phyloP scores from a whole-genome alignment of 805 yeast species.

The Candida schatavii region DNA sequence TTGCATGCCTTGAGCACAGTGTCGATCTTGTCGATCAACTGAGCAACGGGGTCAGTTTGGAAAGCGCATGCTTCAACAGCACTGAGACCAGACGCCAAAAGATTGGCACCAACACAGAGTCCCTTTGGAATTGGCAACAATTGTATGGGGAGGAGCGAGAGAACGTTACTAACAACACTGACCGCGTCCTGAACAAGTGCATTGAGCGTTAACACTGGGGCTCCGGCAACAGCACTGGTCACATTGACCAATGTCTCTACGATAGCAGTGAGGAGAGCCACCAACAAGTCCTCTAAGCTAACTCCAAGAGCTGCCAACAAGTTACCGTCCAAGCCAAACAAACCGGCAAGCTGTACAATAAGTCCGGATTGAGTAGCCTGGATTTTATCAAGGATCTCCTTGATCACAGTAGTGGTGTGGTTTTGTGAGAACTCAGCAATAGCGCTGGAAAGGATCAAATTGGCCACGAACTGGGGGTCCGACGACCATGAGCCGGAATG shows the following conservation, averaged over 20 bases:
- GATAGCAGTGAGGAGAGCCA: background rate
- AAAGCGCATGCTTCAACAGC: background rate
- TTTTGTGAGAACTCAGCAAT: background rate
- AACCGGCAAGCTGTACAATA: background rate
- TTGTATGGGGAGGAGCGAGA: too few species aligned
- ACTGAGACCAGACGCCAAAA: background rate
- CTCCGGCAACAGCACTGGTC: background rate
- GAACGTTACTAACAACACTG: too few species aligned
- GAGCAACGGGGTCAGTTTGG: background rate
- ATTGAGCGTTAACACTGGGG: too few species aligned
- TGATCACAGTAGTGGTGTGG: background rate
- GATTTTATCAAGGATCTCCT: background rate
- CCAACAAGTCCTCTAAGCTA: background rate
- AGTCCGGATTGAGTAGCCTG: background rate
- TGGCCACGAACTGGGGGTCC: background rate
- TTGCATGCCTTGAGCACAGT: too few species aligned
- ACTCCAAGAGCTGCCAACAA: background rate
- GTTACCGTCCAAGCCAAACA: background rate
- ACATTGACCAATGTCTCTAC: background rate
- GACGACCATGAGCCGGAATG: background rate
- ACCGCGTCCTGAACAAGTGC: too few species aligned
- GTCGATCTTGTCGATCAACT: too few species aligned
- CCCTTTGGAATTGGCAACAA: too few species aligned
- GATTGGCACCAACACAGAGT: too few species aligned
- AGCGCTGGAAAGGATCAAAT: background rate